A percentile compares a stretch with the other conserved stretches of the same genome.
Conservation (phyloP, 1,139 yeast genomes). For the Lodderomyces metapsilosis region DNA sequence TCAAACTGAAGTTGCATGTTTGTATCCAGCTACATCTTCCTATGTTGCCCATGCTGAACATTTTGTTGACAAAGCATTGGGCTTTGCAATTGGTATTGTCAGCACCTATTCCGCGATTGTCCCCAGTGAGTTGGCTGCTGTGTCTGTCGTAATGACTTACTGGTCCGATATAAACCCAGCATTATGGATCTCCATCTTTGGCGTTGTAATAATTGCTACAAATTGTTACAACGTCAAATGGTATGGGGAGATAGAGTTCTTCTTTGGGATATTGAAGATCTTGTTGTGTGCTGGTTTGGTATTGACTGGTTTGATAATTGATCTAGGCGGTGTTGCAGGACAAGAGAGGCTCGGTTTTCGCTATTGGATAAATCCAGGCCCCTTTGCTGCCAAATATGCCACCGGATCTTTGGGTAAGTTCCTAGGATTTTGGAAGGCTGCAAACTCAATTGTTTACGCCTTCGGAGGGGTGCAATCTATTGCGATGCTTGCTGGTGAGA, state of each 20-base stretch:
- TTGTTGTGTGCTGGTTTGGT: conserved; percentile 25
- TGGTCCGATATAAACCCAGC: conserved; percentile 23
- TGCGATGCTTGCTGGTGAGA: conserved; percentile 49
- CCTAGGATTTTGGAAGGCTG: conserved; percentile 53
- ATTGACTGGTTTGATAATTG: conserved; percentile 25
- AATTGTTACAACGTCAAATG: conserved; percentile 24
- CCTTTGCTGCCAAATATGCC: conserved; percentile 47
- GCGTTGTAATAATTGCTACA: conserved; percentile 20
- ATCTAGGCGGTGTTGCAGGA: conserved; percentile 29
- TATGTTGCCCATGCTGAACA: conserved; percentile 28
- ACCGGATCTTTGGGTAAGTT: conserved; percentile 64
- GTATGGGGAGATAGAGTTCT: conserved; percentile 33
- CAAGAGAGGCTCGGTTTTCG: conserved; percentile 24
- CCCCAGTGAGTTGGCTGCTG: conserved; percentile 26
- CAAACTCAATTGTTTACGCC: conserved; percentile 25
- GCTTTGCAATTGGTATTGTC: conserved; percentile 27
- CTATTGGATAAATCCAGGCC: conserved; percentile 46
- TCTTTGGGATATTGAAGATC: conserved; percentile 27
- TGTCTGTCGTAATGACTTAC: conserved; percentile 25
- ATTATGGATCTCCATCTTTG: conserved; percentile 28
- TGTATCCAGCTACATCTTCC: conserved; percentile 30
- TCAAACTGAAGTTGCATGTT: conserved; percentile 26
- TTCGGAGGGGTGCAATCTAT: conserved; percentile 38
- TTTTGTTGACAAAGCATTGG: conserved; percentile 25
- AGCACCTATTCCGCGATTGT: conserved; percentile 18